phyloP scores from a whole-genome alignment of 106 monocot species.

The Chionographis japonica region DNA sequence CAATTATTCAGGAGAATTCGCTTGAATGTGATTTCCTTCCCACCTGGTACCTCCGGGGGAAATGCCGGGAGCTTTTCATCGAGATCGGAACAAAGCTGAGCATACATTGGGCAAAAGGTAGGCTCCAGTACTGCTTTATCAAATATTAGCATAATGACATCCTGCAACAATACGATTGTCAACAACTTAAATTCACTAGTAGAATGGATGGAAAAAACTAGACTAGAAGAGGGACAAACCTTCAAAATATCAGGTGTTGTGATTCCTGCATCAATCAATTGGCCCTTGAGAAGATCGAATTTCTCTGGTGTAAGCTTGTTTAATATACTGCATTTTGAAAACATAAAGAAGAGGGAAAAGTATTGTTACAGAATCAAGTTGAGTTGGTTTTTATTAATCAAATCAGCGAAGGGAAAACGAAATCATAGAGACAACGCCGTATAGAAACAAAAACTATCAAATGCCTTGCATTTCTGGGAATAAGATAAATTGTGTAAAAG shows the following conservation, averaged over 20 bases:
- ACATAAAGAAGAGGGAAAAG: not conserved
- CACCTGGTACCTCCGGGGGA: conserved; percentile 55
- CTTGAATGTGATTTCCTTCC: conserved; percentile 87
- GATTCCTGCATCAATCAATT: conserved; percentile 68
- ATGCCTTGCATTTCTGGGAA: too few relatives aligned
- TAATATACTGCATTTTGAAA: conserved; percentile 39
- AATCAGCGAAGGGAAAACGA: too few relatives aligned
- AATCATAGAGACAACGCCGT: too few relatives aligned
- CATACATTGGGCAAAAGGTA: conserved; percentile 78
- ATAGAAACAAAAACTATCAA: too few relatives aligned
- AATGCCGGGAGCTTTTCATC: conserved; percentile 56
- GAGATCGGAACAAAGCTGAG: conserved; percentile 70
- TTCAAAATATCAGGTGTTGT: conserved; percentile 62
- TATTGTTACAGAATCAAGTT: too few relatives aligned
- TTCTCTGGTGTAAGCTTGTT: conserved; percentile 86
- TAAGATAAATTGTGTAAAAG: too few relatives aligned
- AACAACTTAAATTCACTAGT: not conserved
- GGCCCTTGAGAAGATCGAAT: conserved; percentile 76
- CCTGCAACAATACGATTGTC: conserved; percentile 18
- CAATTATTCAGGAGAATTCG: conserved; percentile 84
- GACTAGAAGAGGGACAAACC: conserved; percentile 19
- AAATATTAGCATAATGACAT: conserved; percentile 54
- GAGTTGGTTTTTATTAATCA: too few relatives aligned
- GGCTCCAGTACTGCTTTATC: conserved; percentile 81
- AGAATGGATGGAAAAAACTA: not conserved